These are phyloP conservation scores for Tetragonia tetragonoides DNA, from an alignment of 148 eudicot species.

Conservation along the genomic window DNA sequence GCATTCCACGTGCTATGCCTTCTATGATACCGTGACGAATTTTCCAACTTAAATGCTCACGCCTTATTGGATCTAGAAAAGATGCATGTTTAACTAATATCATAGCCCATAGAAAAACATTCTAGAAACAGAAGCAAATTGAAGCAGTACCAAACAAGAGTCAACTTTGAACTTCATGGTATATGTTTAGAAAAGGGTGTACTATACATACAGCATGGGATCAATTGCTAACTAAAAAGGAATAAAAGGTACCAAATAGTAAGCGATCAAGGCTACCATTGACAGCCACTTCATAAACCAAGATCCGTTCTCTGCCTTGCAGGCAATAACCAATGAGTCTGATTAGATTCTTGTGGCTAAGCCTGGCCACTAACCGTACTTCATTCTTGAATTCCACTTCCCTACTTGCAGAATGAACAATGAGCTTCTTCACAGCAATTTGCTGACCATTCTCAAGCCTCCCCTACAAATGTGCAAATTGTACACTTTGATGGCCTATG, in stretches of 20 bases:
- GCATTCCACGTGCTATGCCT: slow-evolving; percentile 41
- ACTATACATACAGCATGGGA: too few species aligned
- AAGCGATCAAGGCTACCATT: slow-evolving; percentile 38
- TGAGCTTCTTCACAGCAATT: slow-evolving; percentile 23
- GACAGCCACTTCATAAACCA: slow-evolving; percentile 30
- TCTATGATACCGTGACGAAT: slow-evolving; percentile 35
- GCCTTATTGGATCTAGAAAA: slow-evolving; percentile 24
- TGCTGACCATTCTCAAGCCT: slow-evolving; percentile 14
- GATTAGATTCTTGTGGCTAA: slow-evolving; percentile 24
- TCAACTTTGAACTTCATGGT: background rate
- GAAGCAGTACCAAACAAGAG: background rate
- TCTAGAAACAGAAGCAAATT: background rate
- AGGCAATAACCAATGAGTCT: slow-evolving; percentile 33
- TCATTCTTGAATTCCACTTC: slow-evolving; percentile 19
- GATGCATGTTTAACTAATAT: background rate
- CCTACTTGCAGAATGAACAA: slow-evolving; percentile 9
- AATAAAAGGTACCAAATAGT: slow-evolving; percentile 27
- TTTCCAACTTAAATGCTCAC: slow-evolving; percentile 26
- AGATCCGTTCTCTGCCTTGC: slow-evolving; percentile 26
- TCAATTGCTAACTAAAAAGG: too few species aligned
- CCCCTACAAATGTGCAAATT: slow-evolving; percentile 4
- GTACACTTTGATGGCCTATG: background rate
- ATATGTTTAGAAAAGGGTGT: background rate
- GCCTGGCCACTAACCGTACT: slow-evolving; percentile 20
- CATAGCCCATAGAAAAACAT: background rate